Percentiles rank a stretch among this genome's conserved stretches.
Conservation (phyloP, 2,329 filamentous ascomycete genomes). For the Xylaria sp. region DNA sequence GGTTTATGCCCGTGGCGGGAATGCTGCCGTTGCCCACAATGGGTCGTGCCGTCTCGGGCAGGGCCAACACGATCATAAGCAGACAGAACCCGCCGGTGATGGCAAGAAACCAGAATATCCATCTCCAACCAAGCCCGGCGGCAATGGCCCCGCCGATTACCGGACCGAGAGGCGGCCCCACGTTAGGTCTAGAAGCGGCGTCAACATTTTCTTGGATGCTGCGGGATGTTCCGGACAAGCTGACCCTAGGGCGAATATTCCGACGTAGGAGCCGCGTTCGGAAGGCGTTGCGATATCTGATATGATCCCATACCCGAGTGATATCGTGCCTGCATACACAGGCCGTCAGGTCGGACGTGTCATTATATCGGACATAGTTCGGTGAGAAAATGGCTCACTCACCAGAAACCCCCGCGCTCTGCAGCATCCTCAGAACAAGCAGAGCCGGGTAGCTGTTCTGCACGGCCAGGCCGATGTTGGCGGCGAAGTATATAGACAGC, state of each 20-base stretch:
- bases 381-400: neutral
- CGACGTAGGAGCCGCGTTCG: conserved; percentile 64
- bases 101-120: conserved; percentile 61
- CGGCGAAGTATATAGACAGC: conserved; percentile 52
- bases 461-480: conserved; percentile 57
- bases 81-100: conserved; percentile 52
- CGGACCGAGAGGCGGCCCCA: conserved; percentile 52
- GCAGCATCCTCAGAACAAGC: conserved; percentile 60
- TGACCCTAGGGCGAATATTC: conserved; percentile 51
- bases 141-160: conserved; percentile 60
- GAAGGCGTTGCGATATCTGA: conserved; percentile 62
- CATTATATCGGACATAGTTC: too few relatives aligned
- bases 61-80: conserved; percentile 52
- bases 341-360: neutral
- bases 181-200: conserved; percentile 45
- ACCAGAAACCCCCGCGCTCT: conserved; percentile 51
- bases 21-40: conserved; percentile 37
- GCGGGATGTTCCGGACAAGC: neutral
- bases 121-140: conserved; percentile 59
- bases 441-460: conserved; percentile 58
- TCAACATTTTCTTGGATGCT: neutral
- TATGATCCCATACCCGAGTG: conserved; percentile 61
- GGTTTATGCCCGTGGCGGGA: conserved; percentile 30
- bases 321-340: conserved; percentile 35
- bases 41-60: conserved; percentile 51